Conservation (phyloP, 1,284 basidiomycete genomes). For the Blastosporella zonata region DNA sequence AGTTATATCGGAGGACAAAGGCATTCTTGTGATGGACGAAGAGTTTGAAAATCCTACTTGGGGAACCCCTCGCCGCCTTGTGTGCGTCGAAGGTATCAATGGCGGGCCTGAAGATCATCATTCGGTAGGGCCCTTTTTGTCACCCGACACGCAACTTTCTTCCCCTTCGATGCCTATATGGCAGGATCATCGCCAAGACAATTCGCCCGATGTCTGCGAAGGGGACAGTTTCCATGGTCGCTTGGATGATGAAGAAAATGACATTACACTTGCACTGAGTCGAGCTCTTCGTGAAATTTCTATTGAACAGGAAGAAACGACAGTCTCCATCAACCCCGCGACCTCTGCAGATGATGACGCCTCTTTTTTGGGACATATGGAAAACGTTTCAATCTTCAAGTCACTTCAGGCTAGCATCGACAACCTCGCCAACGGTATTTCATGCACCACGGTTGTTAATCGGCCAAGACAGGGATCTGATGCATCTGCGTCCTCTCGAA, state of each 20-base stretch:
- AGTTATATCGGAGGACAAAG: constrained; percentile 6
- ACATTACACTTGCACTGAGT: constrained; percentile 26
- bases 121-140: neutral
- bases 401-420: constrained; percentile 14
- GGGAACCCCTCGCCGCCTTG: constrained; percentile 16
- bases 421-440: constrained; percentile 7
- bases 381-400: constrained; percentile 9
- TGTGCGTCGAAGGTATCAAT: constrained; percentile 14
- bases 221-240: constrained; percentile 20
- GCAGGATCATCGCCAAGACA: neutral
- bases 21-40: constrained; percentile 2
- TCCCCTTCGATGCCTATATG: constrained; percentile 2
- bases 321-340: neutral
- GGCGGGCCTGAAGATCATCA: constrained; percentile 3
- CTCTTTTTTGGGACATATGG: constrained; percentile 1
- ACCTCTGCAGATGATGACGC: constrained; percentile 4
- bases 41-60: constrained; percentile 16
- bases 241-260: constrained; percentile 29
- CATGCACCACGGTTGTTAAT: constrained; percentile 1
- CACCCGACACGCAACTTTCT: neutral
- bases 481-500: constrained; percentile 20
- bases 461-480: constrained; percentile 20
- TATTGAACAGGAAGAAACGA: neutral
- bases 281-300: constrained; percentile 22
- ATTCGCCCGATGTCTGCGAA: neutral